These are phyloP conservation scores for Trichoderma breve DNA, from an alignment of 2,329 filamentous ascomycete genomes.

Conservation along the genomic window DNA sequence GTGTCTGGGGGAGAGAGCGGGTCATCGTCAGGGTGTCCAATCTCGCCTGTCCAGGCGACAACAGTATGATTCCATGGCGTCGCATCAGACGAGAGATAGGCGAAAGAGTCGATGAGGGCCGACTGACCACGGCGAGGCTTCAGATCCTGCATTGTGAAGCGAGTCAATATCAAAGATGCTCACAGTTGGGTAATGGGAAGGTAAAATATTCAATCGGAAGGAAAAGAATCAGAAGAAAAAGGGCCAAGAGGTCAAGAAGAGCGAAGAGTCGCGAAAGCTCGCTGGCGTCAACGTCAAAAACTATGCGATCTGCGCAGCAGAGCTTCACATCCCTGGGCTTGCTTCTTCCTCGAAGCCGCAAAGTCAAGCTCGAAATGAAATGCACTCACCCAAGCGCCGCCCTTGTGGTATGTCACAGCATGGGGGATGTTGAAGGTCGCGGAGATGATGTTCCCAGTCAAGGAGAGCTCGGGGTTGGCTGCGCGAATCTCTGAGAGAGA, in stretches of 20 bases:
- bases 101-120: slow-evolving; percentile 87
- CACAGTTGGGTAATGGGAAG: not conserved
- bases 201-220: not conserved
- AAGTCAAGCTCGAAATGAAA: not conserved
- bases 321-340: not conserved
- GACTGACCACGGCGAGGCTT: slow-evolving; percentile 80
- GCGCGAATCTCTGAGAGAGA: slow-evolving; percentile 56
- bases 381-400: slow-evolving; percentile 58
- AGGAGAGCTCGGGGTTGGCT: slow-evolving; percentile 54
- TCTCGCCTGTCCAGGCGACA: slow-evolving; percentile 93
- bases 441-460: slow-evolving; percentile 66
- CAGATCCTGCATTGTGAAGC: slow-evolving; percentile 59
- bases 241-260: not conserved
- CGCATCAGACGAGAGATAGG: slow-evolving; percentile 78
- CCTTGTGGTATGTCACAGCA: slow-evolving; percentile 56
- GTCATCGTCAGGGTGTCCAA: slow-evolving; percentile 52
- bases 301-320: not conserved
- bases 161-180: not conserved
- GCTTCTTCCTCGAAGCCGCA: not conserved
- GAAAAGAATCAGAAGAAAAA: not conserved
- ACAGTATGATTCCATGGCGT: slow-evolving; percentile 89
- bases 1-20: slow-evolving; percentile 46
- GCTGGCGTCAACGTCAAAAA: not conserved
- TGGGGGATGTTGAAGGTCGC: slow-evolving; percentile 64
- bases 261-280: not conserved